Base-by-base conservation (phyloP, 441 rosid genomes). In the Geranium incanum region DNA sequence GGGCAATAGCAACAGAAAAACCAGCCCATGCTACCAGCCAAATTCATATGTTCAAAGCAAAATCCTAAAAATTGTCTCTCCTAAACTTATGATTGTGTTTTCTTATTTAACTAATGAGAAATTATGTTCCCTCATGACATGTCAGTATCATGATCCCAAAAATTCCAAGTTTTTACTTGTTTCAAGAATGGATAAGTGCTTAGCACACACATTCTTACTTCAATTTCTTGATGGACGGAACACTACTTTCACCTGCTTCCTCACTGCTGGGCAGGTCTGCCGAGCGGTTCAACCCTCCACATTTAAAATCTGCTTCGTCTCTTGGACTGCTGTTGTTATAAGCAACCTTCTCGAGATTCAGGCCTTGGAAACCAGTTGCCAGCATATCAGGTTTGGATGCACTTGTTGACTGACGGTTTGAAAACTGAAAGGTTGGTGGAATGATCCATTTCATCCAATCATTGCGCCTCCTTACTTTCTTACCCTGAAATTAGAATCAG, bases 91-190 rank as follows among this genome's bases (percentile, higher is more conserved):
- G 8, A 39, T 39, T 39, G 1, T 38, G 73, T 76, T 71, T 55
- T 48, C 71, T 75, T 76, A 79, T 69, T 63, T 68, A 65, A 64
- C 70, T 70, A 69, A 48, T 9, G 67, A 68, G 60, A 71, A 69
- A 71, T 45, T 62, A 66, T 11, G 12, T 36, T 37, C 45, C 68
- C 12, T 23, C 62, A 33, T 50, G 75, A 72, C 68, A 66, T 33
- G 66, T 74, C 75, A 78, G 71, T 21, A 72, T 39, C 36, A 21
- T 15, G 57, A 39, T 57, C 55, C 45, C 37, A 45, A 67, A 72
- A 50, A 72, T 0, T 2, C 48, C 48, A 39, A 39, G 43, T 39
- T 39, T 39, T 7, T 39, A 39, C 43, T 39, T 7, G 8, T 7
- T 39, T 39, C 43, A 39, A 39, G 43, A 39, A 39, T 39, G 43